Evolutionary conservation across 139 green algal genomes (phyloP).

Genomic region (Tetraselmis chui): DNA sequence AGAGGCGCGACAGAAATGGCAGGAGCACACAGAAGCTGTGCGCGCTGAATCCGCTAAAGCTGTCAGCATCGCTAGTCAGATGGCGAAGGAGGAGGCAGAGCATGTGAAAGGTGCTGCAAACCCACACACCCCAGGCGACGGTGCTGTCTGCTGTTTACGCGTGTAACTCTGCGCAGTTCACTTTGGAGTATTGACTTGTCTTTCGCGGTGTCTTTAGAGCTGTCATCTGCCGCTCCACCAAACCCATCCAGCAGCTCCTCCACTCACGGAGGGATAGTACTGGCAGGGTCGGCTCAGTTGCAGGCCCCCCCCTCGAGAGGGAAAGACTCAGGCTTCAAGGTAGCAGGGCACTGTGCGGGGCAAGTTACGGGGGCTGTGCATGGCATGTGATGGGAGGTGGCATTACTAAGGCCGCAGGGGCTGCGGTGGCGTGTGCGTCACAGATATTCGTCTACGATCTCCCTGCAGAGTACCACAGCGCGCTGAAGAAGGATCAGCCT

Average conservation of each 20-base stretch:
- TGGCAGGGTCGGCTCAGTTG: not conserved
- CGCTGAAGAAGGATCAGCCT: conserved; percentile 19
- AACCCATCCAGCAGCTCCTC: too few relatives aligned
- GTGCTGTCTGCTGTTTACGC: too few relatives aligned
- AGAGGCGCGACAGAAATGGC: not conserved
- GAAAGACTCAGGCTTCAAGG: not conserved
- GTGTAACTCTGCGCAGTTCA: too few relatives aligned
- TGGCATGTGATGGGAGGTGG: too few relatives aligned
- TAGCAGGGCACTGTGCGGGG: not conserved
- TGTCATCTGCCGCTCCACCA: too few relatives aligned
- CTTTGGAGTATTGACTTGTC: too few relatives aligned
- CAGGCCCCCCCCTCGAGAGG: not conserved
- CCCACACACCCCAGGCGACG: too few relatives aligned
- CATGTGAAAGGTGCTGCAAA: not conserved
- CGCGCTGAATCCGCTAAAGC: not conserved
- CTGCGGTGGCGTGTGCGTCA: too few relatives aligned
- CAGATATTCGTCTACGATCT: conserved; percentile 23
- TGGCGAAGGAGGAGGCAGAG: not conserved
- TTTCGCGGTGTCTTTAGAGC: too few relatives aligned
- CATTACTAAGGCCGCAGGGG: too few relatives aligned
- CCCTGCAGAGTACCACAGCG: conserved; percentile 16
- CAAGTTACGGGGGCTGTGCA: too few relatives aligned
- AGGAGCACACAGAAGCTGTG: conserved; percentile 6
- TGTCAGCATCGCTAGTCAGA: conserved; percentile 4
- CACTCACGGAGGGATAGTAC: not conserved